A percentile compares a stretch with the other conserved stretches of the same genome.
phyloP scores from a whole-genome alignment of 495 filamentous ascomycete genomes.

The Tuber calosporum region DNA sequence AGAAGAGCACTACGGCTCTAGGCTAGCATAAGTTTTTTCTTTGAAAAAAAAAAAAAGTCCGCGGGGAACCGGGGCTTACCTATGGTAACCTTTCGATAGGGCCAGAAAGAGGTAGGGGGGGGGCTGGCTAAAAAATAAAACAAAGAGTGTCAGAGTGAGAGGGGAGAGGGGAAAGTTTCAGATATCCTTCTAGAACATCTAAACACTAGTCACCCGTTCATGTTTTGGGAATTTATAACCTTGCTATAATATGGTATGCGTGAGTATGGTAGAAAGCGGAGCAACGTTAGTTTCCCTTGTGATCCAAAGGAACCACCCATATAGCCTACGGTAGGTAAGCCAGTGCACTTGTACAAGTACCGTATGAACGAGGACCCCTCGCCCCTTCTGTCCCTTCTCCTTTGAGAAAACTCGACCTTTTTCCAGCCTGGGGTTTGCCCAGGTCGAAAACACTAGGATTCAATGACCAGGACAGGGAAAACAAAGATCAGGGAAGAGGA shows the following conservation, averaged over 20 bases:
- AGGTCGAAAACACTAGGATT: neutral
- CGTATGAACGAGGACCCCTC: neutral
- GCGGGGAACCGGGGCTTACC: neutral
- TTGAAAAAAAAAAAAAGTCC: neutral
- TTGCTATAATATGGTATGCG: neutral
- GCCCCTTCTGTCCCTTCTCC: neutral
- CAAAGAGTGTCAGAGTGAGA: neutral
- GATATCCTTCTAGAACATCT: conserved; percentile 4
- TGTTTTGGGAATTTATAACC: neutral
- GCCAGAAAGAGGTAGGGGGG: neutral
- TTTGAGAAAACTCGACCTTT: neutral
- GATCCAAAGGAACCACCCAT: neutral
- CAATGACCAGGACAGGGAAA: neutral
- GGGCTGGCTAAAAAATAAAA: neutral
- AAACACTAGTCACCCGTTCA: neutral
- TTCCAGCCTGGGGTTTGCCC: neutral
- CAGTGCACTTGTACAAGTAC: neutral
- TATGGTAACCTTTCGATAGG: neutral
- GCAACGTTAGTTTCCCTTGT: neutral
- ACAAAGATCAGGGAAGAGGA: too few relatives aligned
- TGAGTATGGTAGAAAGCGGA: neutral
- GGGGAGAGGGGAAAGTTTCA: neutral
- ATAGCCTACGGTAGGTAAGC: neutral
- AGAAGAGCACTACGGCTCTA: neutral
- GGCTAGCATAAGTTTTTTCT: neutral